Conservation (phyloP, 306 rosid genomes). For the Argentina anserina region DNA sequence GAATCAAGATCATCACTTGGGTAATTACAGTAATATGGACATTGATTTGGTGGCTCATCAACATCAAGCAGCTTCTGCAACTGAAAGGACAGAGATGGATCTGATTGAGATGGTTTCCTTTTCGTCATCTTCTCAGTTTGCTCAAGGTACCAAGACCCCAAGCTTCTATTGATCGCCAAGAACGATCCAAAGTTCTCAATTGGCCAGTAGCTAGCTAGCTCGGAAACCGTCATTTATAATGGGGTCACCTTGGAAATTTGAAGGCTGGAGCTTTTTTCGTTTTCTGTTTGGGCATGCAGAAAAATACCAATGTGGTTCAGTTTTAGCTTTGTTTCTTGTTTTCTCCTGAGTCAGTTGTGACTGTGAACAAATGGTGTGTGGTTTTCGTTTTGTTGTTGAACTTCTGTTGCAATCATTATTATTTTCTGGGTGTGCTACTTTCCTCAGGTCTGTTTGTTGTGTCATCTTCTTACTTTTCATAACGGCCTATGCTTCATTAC, state of each 20-base stretch:
- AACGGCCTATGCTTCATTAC: constrained; percentile 16
- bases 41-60: constrained; percentile 23
- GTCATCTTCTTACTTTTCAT: constrained; percentile 18
- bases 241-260: not conserved
- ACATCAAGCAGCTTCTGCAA: constrained; percentile 4
- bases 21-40: not conserved
- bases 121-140: constrained; percentile 20
- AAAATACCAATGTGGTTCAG: constrained; percentile 13
- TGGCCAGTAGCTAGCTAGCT: not conserved
- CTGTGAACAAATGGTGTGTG: constrained; percentile 16
- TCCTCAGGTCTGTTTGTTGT: not conserved
- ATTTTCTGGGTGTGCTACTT: not conserved
- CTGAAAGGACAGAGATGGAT: constrained; percentile 53
- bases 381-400: constrained; percentile 3
- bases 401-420: constrained; percentile 22
- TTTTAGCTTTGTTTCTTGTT: not conserved
- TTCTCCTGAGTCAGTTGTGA: not conserved
- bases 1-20: constrained; percentile 6
- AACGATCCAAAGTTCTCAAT: not conserved
- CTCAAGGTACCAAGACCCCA: not conserved
- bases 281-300: constrained; percentile 7
- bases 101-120: constrained; percentile 59
- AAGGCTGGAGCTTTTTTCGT: not conserved
- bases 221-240: not conserved
- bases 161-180: constrained; percentile 2